Evolutionary conservation across 148 eudicot species (phyloP).

Genomic region (Fagopyrum homotropicum): DNA sequence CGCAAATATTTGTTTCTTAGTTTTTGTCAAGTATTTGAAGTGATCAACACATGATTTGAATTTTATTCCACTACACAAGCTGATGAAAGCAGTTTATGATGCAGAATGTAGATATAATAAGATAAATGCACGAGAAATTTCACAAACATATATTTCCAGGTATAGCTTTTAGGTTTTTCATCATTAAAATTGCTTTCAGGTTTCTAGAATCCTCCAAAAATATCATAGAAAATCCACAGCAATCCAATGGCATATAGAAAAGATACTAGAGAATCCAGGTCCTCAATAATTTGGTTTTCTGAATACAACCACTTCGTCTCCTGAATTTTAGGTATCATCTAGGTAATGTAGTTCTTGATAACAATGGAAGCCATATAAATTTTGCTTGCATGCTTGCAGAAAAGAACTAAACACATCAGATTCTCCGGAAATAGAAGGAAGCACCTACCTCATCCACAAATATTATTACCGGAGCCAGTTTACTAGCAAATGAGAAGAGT

Average conservation of each 20-base stretch:
- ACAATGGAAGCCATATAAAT: neutral
- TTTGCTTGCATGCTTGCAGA: neutral
- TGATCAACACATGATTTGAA: neutral
- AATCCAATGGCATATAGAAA: neutral
- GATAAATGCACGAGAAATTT: neutral
- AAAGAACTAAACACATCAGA: neutral
- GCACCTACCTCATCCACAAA: slow-evolving; percentile 93
- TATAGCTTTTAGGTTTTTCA: neutral
- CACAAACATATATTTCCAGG: neutral
- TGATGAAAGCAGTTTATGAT: neutral
- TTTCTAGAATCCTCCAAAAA: neutral
- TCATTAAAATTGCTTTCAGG: neutral
- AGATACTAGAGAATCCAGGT: neutral
- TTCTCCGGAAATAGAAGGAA: neutral
- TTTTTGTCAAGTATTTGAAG: neutral
- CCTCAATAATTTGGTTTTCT: neutral
- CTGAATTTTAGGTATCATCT: neutral
- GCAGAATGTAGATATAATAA: neutral
- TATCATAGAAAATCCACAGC: slow-evolving; percentile 1
- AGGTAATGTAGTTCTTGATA: neutral
- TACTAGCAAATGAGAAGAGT: slow-evolving; percentile 94
- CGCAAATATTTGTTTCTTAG: neutral
- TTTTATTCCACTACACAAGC: neutral
- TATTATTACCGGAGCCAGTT: slow-evolving; percentile 92
- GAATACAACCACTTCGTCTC: neutral